These are phyloP conservation scores for Corymbia calophylla DNA, from an alignment of 441 rosid species.

Conservation along the genomic window DNA sequence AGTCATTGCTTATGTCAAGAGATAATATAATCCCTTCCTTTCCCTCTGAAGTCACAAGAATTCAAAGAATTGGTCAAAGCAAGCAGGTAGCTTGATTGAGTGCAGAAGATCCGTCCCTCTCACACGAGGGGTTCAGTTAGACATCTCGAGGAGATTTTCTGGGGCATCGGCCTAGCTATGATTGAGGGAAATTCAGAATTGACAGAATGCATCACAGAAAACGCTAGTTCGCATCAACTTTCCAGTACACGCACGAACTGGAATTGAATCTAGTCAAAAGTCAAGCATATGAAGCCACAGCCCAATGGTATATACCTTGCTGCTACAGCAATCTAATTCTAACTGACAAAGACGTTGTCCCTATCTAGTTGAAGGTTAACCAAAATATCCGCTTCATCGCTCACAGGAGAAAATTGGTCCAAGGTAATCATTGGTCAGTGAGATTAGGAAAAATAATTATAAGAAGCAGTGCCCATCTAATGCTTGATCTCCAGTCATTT, in stretches of 20 bases:
- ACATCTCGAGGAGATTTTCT: neutral
- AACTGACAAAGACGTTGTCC: neutral
- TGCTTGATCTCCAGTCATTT: neutral
- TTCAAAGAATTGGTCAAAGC: slow-evolving; percentile 2
- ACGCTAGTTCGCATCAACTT: neutral
- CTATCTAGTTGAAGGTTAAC: neutral
- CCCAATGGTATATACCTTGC: neutral
- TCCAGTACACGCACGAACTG: neutral
- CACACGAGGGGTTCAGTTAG: slow-evolving; percentile 8
- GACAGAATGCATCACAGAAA: neutral
- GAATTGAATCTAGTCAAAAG: neutral
- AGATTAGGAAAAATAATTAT: neutral
- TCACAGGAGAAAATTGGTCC: neutral
- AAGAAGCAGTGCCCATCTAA: neutral
- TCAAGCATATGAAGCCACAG: neutral
- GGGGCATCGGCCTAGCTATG: neutral
- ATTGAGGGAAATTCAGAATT: neutral
- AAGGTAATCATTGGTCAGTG: neutral
- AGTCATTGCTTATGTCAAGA: neutral
- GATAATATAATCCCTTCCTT: neutral
- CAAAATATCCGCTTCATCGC: neutral
- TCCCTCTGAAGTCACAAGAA: neutral
- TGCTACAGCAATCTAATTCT: neutral
- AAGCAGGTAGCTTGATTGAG: neutral
- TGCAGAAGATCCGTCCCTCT: slow-evolving; percentile 3